Percentiles rank a stretch among this genome's conserved stretches.
Evolutionary conservation across 2,329 filamentous ascomycete genomes (phyloP).

Genomic region (Botrytis galanthina): DNA sequence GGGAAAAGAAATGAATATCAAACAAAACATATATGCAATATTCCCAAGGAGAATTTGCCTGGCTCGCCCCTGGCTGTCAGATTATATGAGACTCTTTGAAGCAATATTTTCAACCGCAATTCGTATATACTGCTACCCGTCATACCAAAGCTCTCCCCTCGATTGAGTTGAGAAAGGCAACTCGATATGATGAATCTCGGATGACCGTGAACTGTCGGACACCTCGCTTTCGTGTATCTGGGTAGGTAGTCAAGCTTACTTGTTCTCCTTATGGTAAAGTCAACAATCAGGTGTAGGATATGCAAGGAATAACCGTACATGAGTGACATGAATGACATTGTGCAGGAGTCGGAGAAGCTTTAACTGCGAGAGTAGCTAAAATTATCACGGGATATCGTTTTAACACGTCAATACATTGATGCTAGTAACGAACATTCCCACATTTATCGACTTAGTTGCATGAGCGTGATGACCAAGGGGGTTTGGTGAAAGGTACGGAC

Average conservation of each 20-base stretch:
- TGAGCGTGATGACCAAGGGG: not conserved
- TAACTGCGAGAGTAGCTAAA: not conserved
- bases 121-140: not conserved
- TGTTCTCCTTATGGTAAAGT: not conserved
- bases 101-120: not conserved
- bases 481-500: not conserved
- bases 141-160: not conserved
- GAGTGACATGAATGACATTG: not conserved
- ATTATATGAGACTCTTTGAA: not conserved
- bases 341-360: not conserved
- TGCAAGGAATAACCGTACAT: slow-evolving; percentile 6
- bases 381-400: not conserved
- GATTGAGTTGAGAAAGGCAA: not conserved
- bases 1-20: not conserved
- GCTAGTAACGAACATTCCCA: not conserved
- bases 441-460: slow-evolving; percentile 5
- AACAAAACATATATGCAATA: not conserved
- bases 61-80: not conserved
- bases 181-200: not conserved
- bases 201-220: too few relatives aligned
- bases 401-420: not conserved
- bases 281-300: not conserved
- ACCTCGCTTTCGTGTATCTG: not conserved
- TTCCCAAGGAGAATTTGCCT: not conserved
- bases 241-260: not conserved